Evolutionary conservation across 495 filamentous ascomycete species (phyloP), one percentile per base, ranked within the genome.

Genomic region (Aspergillus funiculosus): DNA sequence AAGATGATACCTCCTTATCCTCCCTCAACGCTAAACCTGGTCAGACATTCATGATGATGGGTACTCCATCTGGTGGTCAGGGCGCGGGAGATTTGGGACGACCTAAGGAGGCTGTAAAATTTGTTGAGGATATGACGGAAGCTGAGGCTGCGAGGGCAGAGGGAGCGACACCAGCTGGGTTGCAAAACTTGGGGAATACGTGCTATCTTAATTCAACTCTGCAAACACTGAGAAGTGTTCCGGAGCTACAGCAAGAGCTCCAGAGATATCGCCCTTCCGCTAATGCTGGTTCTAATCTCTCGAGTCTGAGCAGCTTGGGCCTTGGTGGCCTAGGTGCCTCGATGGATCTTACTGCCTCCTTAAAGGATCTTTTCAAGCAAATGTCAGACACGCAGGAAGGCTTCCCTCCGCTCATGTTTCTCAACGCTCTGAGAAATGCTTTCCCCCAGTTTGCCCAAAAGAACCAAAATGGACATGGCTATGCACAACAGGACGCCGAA

Each of bases 121-220:
- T 98, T 55, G 61, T 94, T 52, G 92, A 98, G 63, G 92, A 98
- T 61, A 95, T 98, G 92, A 94, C 89, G 4, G 92, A 92, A 58
- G 90, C 90, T 17, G 90, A 98, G 61, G 79, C 32, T 21, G 94
- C 92, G 17, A 82, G 78, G 58, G 75, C 80, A 51, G 83, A 81
- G 36, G 90, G 87, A 30, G 92, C 91, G 31, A 88, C 72, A 36
- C 92, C 92, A 9, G 87, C 92, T 45, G 92, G 92, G 22, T 63
- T 98, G 50, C 79, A 89, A 60, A 98, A 98, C 55, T 71, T 95
- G 48, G 92, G 92, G 18, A 98, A 98, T 60, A 97, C 92, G 1
- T 98, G 92, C 72, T 98, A 98, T 61, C 80, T 97, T 59, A 98
- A 98, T 72, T 89, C 94, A 17, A 96, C 92, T 0, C 76, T 98